Evolutionary conservation across 2,329 filamentous ascomycete species (phyloP), one percentile per base, ranked within the genome.

Genomic region (Sporothrix luriei): DNA sequence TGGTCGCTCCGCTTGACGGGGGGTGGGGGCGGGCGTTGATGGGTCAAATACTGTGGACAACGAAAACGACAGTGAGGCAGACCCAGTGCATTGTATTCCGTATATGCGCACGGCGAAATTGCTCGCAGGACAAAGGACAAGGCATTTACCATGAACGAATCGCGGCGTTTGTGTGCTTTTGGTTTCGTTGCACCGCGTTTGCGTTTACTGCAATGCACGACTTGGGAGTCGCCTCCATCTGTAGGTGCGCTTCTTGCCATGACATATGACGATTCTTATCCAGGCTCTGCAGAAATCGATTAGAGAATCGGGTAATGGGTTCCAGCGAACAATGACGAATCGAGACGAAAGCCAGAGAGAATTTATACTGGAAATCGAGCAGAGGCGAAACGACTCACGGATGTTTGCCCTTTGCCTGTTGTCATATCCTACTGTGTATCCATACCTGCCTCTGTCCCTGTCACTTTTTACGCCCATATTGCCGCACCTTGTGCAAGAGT

Each of bases 391-490:
- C 3, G 2, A 6, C 19, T n/a, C 7, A 19, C 5, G 54, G 29
- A n/a, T n/a, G 48, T n/a, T 7, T 49, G 3, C 29, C 29, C 5
- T 2, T 38, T 21, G 33, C 9, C 26, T 62, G 38, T 14, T 2
- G 57, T 26, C 40, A 24, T 2, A 11, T 40, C 38, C 9, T 16
- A 13, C 19, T 49, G 48, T 49, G 16, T 19, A 49, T 19, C 19
- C 48, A 19, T n/a, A 49, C 48, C 16, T n/a, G 14, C 2, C 38
- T 10, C n/a, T 62, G 38, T 46, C 4, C 38, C 13, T n/a, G 16
- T 62, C n/a, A n/a, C 57, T 21, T n/a, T 62, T 21, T 46, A 62
- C 38, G 38, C 57, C 5, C 57, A 46, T 46, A 62, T 46, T 62
- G 57, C 57, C 26, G 21, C 13, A 19, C 38, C 26, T 13, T 62